Base-by-base conservation (phyloP, 2,329 filamentous ascomycete species). In the Neonectria magnoliae region DNA sequence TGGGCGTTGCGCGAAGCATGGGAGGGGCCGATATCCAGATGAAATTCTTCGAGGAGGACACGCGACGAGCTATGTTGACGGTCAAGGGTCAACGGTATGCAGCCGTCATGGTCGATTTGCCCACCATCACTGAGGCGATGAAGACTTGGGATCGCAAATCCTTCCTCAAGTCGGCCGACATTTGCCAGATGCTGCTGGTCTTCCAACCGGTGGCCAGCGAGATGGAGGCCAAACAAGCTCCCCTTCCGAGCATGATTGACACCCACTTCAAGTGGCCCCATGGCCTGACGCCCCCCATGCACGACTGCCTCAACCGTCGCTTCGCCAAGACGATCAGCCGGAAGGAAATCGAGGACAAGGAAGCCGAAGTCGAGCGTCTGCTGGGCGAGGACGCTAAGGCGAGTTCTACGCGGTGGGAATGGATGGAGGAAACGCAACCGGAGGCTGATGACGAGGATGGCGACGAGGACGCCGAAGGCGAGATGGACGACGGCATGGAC, bases 141-240 rank as follows among this genome's bases (percentile, higher is more conserved):
- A 97, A 97, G 83, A 94, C 92, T 64, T 97, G 93, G 92, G 94
- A 97, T 76, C 90, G 90, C 74, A 93, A 92, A 74, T 87, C 90
- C 18, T 93, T 94, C 83, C 93, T 94, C 83, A 97, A 97, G 81
- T 92, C 92, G 9, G 91, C 92, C 33, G 94, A 97, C 75, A 88
- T 97, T 36, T 93, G 91, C 71, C 93, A 97, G 81, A 97, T 97
- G 92, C 85, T 97, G 38, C 81, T 97, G 8, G 92, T 95, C 1
- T 87, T 94, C 62, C 90, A 91, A 9, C 83, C 80, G 33, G 90
- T 95, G 18, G 81, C 83, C 51, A 90, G 79, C 58, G 90, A 93
- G 68, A 81, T 85, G n/a, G 90, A 92, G 75, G 91, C 90, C 1
- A 82, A 85, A 73, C 84, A 82, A n/a, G 84, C 82, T 57, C 86